Evolutionary conservation across 257 asterid species (phyloP).

Genomic region (Petunia secreta): DNA sequence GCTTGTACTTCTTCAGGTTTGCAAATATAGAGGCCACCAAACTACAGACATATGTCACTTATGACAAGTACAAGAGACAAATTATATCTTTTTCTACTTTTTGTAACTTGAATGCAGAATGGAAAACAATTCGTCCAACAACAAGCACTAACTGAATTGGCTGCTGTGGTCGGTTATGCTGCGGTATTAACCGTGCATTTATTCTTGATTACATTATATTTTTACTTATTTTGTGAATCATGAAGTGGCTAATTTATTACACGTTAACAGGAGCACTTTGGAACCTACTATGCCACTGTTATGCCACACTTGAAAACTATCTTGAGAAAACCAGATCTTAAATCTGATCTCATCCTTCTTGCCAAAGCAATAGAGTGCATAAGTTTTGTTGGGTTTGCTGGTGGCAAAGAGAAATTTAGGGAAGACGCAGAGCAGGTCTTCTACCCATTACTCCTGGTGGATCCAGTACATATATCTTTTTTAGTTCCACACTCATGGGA

Average conservation of each 20-base stretch:
- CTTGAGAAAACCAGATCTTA: conserved; percentile 76
- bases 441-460: no score
- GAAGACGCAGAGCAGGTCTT: conserved; percentile 84
- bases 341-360: conserved; percentile 88
- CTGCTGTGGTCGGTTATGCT: conserved; percentile 80
- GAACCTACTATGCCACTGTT: conserved; percentile 79
- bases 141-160: conserved; percentile 80
- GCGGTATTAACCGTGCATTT: conserved; percentile 53
- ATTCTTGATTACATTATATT: conserved; percentile 13
- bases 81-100: no score
- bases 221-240: neutral
- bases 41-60: no score
- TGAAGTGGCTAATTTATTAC: conserved; percentile 25
- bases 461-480: no score
- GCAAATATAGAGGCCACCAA: no score
- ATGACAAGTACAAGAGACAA: no score
- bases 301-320: conserved; percentile 90
- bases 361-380: conserved; percentile 96
- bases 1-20: no score
- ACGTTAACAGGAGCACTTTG: conserved; percentile 65
- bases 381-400: conserved; percentile 94
- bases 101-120: no score
- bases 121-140: conserved; percentile 18
- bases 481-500: no score
- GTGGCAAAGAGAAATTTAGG: conserved; percentile 80